Conservation (phyloP, 129 eudicot species). For the Dittrichia graveolens region DNA sequence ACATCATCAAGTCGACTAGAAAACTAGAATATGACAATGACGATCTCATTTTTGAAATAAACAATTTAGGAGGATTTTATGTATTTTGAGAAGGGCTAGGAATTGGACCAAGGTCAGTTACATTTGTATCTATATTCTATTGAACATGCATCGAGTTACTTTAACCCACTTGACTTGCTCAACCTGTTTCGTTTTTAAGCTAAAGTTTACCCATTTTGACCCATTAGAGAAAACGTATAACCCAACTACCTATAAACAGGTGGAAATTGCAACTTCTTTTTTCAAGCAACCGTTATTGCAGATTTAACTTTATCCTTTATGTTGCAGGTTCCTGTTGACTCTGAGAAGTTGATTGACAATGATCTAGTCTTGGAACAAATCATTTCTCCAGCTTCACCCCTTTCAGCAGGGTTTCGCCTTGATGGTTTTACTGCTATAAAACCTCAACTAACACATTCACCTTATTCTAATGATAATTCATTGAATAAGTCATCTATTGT, state of each 20-base stretch:
- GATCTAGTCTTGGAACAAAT: conserved; percentile 74
- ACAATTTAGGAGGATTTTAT: neutral
- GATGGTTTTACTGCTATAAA: conserved; percentile 82
- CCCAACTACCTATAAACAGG: neutral
- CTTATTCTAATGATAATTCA: conserved; percentile 40
- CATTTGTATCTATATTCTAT: neutral
- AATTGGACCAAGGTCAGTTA: neutral
- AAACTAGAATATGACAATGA: no score
- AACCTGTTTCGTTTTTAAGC: neutral
- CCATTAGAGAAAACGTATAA: neutral
- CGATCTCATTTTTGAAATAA: neutral
- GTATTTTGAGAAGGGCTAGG: neutral
- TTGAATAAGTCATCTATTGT: conserved; percentile 39
- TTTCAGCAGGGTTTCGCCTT: conserved; percentile 79
- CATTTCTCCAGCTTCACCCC: conserved; percentile 72
- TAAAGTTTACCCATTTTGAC: neutral
- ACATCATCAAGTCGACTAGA: neutral
- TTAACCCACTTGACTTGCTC: neutral
- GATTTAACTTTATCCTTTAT: neutral
- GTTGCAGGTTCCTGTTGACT: conserved; percentile 74
- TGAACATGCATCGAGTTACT: neutral
- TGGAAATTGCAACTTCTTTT: neutral
- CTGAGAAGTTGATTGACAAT: conserved; percentile 66
- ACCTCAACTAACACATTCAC: conserved; percentile 76
- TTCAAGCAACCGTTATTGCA: neutral